Conservation (phyloP, 2,329 filamentous ascomycete genomes). For the Nothopassalora personata region DNA sequence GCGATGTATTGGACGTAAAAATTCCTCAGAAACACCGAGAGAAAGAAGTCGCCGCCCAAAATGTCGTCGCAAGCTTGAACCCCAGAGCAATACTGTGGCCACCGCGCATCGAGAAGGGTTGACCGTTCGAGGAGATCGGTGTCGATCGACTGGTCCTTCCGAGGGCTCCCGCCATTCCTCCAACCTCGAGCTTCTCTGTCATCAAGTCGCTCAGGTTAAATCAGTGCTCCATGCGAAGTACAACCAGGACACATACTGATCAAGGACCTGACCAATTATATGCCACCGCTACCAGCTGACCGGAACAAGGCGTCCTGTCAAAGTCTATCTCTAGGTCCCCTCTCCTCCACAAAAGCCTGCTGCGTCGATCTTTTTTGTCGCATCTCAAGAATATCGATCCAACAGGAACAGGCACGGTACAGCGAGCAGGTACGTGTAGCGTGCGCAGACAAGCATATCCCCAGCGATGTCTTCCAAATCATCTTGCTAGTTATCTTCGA, state of each 20-base stretch:
- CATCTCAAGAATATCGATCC: background rate
- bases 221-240: background rate
- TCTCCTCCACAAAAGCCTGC: background rate
- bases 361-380: background rate
- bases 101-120: background rate
- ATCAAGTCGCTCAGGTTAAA: background rate
- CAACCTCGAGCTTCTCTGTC: too few species aligned
- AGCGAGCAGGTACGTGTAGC: slow-evolving; percentile 5
- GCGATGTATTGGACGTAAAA: slow-evolving; percentile 2
- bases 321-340: slow-evolving; percentile 1
- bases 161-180: too few species aligned
- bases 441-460: slow-evolving; percentile 2
- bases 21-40: background rate
- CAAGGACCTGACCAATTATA: background rate
- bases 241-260: background rate
- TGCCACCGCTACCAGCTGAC: background rate
- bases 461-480: slow-evolving; percentile 18
- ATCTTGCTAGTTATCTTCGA: slow-evolving; percentile 2
- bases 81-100: background rate
- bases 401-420: slow-evolving; percentile 2
- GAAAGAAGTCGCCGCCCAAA: background rate
- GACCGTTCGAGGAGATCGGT: too few species aligned
- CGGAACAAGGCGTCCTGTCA: background rate
- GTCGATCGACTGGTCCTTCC: too few species aligned
- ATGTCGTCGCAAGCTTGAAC: slow-evolving; percentile 1